Base-by-base conservation (phyloP, 1,284 basidiomycete genomes). In the Ceratobasidium sp. region DNA sequence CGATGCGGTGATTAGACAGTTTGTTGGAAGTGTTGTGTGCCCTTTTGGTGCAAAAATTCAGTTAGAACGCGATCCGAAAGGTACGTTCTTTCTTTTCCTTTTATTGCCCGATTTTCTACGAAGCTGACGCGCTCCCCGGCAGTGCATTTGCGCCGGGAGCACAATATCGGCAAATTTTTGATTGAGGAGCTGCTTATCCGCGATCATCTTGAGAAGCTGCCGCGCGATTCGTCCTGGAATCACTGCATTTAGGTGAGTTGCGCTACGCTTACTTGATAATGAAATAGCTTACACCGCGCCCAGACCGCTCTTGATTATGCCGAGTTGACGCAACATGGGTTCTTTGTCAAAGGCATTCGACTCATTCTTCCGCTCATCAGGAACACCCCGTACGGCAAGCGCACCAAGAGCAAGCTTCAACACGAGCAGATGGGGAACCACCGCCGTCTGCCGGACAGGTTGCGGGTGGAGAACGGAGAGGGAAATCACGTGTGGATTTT, bases 101-200 rank as follows among this genome's bases (percentile, higher is more conserved):
- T 52, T 23, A 59, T 17, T 42, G 57, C 44, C 13, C n/a, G 61
- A 38, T 66, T 54, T 42, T 77, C 42, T 28, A 64, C 75, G 71
- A n/a, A n/a, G 3, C 57, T 78, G 76, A 81, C 83, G 78, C 81
- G 80, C n/a, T 80, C 80, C 80, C 77, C 80, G 83, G 75, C 83
- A 97, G 94, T 99, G 98, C 85, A 91, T 99, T 83, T 96, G 98
- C 71, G 98, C 99, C 68, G 97, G 69, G 97, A 99, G 85, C 95
- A 96, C 79, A 93, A 86, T 83, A 96, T 97, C 59, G 92, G 98
- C 79, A 98, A 98, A 87, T 91, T 96, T 84, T 90, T 99, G 80
- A 97, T 99, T 80, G 95, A 96, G 82, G 98, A 99, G 86, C 89
- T 99, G 71, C 89, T 99, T 78, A 98, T 98, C 86, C 94, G 97